Evolutionary conservation across 1,139 yeast species (phyloP), one percentile per base, ranked within the genome.

Genomic region (Debaryomyces psychrophilus): DNA sequence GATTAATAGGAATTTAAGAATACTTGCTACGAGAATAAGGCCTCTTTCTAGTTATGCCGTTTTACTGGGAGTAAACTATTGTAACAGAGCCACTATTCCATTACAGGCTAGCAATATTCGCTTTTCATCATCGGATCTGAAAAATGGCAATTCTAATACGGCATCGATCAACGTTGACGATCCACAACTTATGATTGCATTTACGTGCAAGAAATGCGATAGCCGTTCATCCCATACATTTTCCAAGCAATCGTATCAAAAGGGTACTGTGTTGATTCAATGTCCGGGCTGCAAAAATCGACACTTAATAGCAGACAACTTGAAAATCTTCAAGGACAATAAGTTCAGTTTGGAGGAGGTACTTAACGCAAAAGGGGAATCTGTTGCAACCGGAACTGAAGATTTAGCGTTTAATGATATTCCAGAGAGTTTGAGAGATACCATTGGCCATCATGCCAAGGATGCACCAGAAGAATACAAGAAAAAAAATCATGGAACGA

Each of bases 201-300:
- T 93, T 67, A 93, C 97, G 0, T 93, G 99, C 67, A 93, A 90
- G 64, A 82, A 83, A 55, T 93, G 99, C 67, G 78, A 82, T 44
- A 81, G 88, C 6, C 72, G 98, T 47, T 89, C 97, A 0, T 82
- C 92, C 2, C 98, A 93, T 61, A 78, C 85, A 3, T 85, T 93
- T 59, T 87, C 97, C 14, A 92, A 90, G 56, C 98, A 93, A 64
- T 92, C 97, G 0, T 93, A 93, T 62, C 81, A 85, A 20, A 74
- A 77, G 23, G 99, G 99, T 1, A 85, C 97, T 0, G 97, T 93
- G 3, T 70, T 90, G 46, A 86, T 93, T 31, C 92, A 90, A 60
- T 93, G 98, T 61, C 98, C 98, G 0, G 87, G 90, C 8, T 92
- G 99, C 66, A 80, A 87, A 55, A 83, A 80, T 60, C 80, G 97